These are phyloP conservation scores for Candida tetrigidarum DNA, from an alignment of 1,139 yeast genomes.

Conservation along the genomic window DNA sequence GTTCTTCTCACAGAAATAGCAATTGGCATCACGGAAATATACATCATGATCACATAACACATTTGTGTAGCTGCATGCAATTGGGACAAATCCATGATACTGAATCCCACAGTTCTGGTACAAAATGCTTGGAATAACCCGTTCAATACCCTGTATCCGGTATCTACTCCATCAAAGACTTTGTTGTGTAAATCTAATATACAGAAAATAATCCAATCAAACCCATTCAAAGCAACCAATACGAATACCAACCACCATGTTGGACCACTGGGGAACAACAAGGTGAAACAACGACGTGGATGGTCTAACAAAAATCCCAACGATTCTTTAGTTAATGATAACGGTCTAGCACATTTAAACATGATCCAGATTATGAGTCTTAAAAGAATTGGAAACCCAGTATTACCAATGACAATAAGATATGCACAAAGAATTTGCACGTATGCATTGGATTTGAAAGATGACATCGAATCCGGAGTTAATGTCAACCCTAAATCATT, in stretches of 20 bases:
- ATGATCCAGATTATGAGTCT: conserved; percentile 82
- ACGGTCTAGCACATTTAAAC: conserved; percentile 67
- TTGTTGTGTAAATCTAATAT: conserved; percentile 68
- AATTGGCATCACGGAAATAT: conserved; percentile 91
- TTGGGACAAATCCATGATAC: conserved; percentile 66
- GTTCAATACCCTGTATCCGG: conserved; percentile 71
- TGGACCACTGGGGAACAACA: conserved; percentile 88
- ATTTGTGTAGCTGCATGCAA: conserved; percentile 94
- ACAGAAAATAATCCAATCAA: conserved; percentile 80
- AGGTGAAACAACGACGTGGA: conserved; percentile 95
- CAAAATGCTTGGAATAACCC: conserved; percentile 92
- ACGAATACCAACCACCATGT: conserved; percentile 94
- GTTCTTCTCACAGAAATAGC: conserved; percentile 97
- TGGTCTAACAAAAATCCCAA: conserved; percentile 88
- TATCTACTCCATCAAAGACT: conserved; percentile 53
- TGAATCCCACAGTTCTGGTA: conserved; percentile 93
- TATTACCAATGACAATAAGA: conserved; percentile 86
- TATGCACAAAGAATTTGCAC: conserved; percentile 64
- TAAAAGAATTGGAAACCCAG: conserved; percentile 86
- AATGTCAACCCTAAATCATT: conserved; percentile 84
- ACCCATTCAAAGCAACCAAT: conserved; percentile 68
- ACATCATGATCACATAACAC: conserved; percentile 96
- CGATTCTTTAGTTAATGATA: conserved; percentile 72
- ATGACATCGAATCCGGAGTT: conserved; percentile 76
- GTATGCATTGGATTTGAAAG: conserved; percentile 66